Evolutionary conservation across 2,329 filamentous ascomycete species (phyloP).

Genomic region (Eutypa lata): DNA sequence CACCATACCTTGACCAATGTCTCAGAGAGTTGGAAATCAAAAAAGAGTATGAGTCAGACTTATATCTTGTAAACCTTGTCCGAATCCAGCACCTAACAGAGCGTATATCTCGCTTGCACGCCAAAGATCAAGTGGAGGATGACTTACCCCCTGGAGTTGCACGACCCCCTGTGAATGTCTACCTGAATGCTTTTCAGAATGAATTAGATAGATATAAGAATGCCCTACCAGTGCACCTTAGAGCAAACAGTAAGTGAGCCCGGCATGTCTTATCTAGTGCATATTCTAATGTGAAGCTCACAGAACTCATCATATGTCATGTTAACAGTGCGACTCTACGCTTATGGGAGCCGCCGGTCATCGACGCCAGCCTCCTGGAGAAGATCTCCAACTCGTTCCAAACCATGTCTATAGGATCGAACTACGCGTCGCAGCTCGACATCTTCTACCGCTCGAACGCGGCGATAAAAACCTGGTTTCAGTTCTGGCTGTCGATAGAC

Average conservation of each 20-base stretch:
- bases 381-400: constrained; percentile 42
- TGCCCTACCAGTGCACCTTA: constrained; percentile 32
- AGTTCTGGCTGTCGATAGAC: constrained; percentile 44
- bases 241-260: constrained; percentile 33
- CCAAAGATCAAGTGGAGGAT: constrained; percentile 29
- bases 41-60: constrained; percentile 45
- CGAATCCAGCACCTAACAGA: constrained; percentile 49
- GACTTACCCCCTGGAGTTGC: constrained; percentile 31
- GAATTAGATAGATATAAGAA: constrained; percentile 42
- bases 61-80: constrained; percentile 43
- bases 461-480: constrained; percentile 47
- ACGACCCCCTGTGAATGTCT: constrained; percentile 40
- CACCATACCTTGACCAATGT: constrained; percentile 50
- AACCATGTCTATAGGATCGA: constrained; percentile 30
- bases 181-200: constrained; percentile 41
- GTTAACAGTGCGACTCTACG: constrained; percentile 39
- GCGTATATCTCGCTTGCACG: constrained; percentile 42
- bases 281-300: not conserved
- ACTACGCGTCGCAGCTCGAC: constrained; percentile 40
- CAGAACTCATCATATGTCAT: constrained; percentile 39
- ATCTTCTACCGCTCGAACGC: constrained; percentile 47
- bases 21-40: constrained; percentile 41
- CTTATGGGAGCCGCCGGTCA: constrained; percentile 45
- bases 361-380: constrained; percentile 38
- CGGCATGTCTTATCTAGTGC: not conserved